Base-by-base conservation (phyloP, 345 rosid species). In the Bruguiera parviflora region DNA sequence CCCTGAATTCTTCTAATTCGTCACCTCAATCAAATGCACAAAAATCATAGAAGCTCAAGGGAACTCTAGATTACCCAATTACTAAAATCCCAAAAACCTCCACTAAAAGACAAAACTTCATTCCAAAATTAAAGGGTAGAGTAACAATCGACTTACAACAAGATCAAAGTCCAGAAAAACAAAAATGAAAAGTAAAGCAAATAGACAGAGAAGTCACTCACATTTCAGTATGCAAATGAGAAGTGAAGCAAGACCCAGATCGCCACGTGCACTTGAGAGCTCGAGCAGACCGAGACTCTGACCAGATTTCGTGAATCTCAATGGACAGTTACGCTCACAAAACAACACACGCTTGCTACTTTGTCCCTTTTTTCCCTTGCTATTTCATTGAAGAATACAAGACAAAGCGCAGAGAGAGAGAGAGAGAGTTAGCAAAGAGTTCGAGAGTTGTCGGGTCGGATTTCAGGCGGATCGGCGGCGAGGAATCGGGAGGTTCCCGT, bases 191-290 rank as follows among this genome's bases (percentile, higher is more conserved):
- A 27, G 1, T 31, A 47, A 68, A 49, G 63, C 67, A 64, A 46
- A 49, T n/a, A 28, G 62, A 75, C 64, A 43, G 63, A 49, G 52
- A 66, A 79, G 91, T 84, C 77, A 86, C 97, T 70, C 73, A 84
- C 73, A 83, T 74, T 82, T 77, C 77, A 79, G 83, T 87, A 56
- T 13, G 79, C 59, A 69, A 74, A 67, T 71, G 71, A 33, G 78
- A 84, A 80, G 83, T 64, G 78, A 82, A 66, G 82, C 81, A 66
- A 72, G 57, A 75, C 72, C 78, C 79, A 84, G 97, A 89, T 88
- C 88, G 84, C 72, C 82, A 79, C 81, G 86, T 81, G 84, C 80
- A 82, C 64, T 57, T 55, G 57, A 56, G 32, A 84, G 85, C 77
- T 82, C 76, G 85, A 80, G 84, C 77, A 81, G 88, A 85, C 82